A percentile compares a stretch with the other conserved stretches of the same genome.
phyloP scores from a whole-genome alignment of 441 rosid genomes.

The Syzygium syzygioides region DNA sequence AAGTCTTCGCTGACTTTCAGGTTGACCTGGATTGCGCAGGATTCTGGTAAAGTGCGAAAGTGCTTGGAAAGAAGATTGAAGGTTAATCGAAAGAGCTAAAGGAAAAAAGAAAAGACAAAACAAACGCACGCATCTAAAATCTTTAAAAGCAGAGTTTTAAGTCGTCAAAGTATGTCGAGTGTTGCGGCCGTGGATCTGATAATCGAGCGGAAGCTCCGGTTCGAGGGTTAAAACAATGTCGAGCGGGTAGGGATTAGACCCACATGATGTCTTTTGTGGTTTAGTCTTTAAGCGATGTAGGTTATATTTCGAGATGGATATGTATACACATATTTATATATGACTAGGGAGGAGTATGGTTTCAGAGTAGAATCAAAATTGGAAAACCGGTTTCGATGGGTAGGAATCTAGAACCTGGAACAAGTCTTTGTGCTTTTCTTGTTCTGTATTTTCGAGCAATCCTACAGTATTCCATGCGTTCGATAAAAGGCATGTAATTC shows the following conservation, averaged over 20 bases:
- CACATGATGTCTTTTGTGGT: neutral
- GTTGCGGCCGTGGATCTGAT: no score
- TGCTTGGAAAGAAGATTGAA: neutral
- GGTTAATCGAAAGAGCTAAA: neutral
- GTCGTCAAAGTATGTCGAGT: no score
- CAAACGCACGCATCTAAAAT: no score
- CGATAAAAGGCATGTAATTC: no score
- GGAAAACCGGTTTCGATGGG: no score
- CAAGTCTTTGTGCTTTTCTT: no score
- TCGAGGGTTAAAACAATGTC: neutral
- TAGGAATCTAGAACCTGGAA: no score
- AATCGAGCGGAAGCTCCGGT: neutral
- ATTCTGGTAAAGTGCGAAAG: neutral
- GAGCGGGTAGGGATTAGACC: neutral
- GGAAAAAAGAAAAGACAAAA: neutral
- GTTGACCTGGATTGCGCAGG: neutral
- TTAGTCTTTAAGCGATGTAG: neutral
- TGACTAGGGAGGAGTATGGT: neutral
- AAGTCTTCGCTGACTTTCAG: neutral
- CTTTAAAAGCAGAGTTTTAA: neutral
- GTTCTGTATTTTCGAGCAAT: no score
- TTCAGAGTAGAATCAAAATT: no score
- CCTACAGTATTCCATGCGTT: no score
- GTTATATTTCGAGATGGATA: neutral
- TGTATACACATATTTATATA: neutral